Conservation (phyloP, 805 yeast genomes). For the Starmerella apis region DNA sequence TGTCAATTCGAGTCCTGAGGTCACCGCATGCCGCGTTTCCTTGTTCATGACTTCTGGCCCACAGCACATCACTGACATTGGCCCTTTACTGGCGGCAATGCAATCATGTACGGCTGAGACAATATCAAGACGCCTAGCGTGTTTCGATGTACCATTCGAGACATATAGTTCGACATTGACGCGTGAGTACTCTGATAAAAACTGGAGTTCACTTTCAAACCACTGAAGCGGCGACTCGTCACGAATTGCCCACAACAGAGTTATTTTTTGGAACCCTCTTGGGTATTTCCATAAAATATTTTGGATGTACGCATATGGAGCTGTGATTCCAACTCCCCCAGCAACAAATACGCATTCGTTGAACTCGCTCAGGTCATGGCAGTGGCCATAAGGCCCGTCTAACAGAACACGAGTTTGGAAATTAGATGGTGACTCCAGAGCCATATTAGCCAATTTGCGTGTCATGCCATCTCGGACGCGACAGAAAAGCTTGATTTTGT, state of each 20-base stretch:
- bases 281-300: constrained; percentile 30
- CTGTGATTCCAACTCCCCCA: constrained; percentile 70
- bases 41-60: constrained; percentile 56
- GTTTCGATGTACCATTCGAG: constrained; percentile 15
- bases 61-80: constrained; percentile 49
- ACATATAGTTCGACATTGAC: constrained; percentile 16
- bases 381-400: constrained; percentile 65
- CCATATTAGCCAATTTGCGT: constrained; percentile 20
- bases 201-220: constrained; percentile 38
- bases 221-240: constrained; percentile 28
- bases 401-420: constrained; percentile 25
- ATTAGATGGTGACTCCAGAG: constrained; percentile 11
- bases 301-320: constrained; percentile 19
- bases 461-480: constrained; percentile 47
- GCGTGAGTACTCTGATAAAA: constrained; percentile 22
- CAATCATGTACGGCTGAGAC: constrained; percentile 33
- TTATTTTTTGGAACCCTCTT: constrained; percentile 21
- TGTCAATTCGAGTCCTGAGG: constrained; percentile 34
- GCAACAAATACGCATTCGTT: constrained; percentile 51
- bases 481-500: constrained; percentile 21
- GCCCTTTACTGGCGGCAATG: constrained; percentile 33
- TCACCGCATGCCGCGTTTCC: constrained; percentile 41
- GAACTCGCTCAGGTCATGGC: constrained; percentile 41
- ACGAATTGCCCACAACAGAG: constrained; percentile 19
- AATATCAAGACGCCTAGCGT: constrained; percentile 14